Evolutionary conservation across 1,284 basidiomycete species (phyloP).

Genomic region (Ganoderma lingzhi): DNA sequence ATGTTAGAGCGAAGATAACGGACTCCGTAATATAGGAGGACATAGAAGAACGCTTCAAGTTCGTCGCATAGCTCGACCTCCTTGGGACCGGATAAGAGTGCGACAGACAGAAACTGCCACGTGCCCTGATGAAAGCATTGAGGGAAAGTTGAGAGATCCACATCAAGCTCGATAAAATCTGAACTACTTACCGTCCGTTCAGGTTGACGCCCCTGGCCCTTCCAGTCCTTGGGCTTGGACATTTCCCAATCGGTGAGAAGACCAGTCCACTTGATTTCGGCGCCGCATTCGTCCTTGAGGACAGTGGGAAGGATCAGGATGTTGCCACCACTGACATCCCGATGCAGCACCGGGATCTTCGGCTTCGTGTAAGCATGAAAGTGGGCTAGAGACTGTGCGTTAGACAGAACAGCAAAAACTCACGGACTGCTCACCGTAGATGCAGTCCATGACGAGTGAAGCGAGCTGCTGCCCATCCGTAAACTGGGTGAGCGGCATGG

Average conservation of each 20-base stretch:
- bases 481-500: slow-evolving; percentile 25
- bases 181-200: slow-evolving; percentile 5
- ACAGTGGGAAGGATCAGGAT: slow-evolving; percentile 16
- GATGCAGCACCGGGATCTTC: slow-evolving; percentile 7
- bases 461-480: background rate
- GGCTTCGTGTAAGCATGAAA: background rate
- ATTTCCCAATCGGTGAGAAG: slow-evolving; percentile 26
- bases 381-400: slow-evolving; percentile 11
- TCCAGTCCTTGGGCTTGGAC: slow-evolving; percentile 6
- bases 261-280: slow-evolving; percentile 10
- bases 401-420: background rate
- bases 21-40: slow-evolving; percentile 9
- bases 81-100: background rate
- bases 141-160: too few species aligned
- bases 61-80: slow-evolving; percentile 9
- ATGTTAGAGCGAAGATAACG: background rate
- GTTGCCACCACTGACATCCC: slow-evolving; percentile 24
- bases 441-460: slow-evolving; percentile 1
- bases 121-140: slow-evolving; percentile 7
- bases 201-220: slow-evolving; percentile 4
- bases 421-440: slow-evolving; percentile 8
- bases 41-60: slow-evolving; percentile 16
- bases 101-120: slow-evolving; percentile 15
- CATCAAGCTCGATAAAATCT: background rate
- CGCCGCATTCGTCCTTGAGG: background rate